Base-by-base conservation (phyloP, 345 rosid genomes). In the Euphorbia lathyris region DNA sequence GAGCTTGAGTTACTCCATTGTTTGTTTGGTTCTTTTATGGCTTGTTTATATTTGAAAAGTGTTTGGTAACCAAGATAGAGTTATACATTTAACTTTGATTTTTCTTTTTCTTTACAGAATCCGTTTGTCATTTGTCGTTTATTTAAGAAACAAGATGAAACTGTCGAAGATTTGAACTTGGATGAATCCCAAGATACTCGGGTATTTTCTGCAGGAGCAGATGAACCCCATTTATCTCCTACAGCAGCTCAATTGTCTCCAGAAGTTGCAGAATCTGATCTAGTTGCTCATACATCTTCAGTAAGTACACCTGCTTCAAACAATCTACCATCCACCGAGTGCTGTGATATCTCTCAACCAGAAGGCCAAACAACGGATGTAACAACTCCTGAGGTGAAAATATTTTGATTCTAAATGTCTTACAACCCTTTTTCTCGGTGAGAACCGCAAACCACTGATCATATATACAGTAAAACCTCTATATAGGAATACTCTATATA, bases 71-170 rank as follows among this genome's bases (percentile, higher is more conserved):
- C 47, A 16, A 2, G 38, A 36, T 34, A n/a, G 32, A 30, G 11
- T 27, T 45, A 23, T 29, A 47, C 36, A 11, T n/a, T 60, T 5
- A n/a, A 2, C 9, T 25, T 12, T 45, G 47, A 25, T 47, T 70
- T 34, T 45, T 1, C 4, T 32, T 40, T 40, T 40, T 40, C 10
- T 40, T 12, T 80, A 81, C 82, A 91, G 97, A 78, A 68, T 78
- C 81, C 88, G 0, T 91, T 75, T 80, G 97, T 89, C 1, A 83
- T 91, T 55, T 83, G 83, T 52, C 89, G 88, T 30, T 65, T 91
- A 76, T 87, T 91, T 71, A 89, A 87, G 83, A 91, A 91, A 73
- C 79, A 86, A 72, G 92, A 86, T 30, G 75, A 68, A 48, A 71
- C 43, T 22, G 80, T 20, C 7, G 62, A 60, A 45, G 34, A 20